These are phyloP conservation scores for Exsudoporus floridanus DNA, from an alignment of 1,284 basidiomycete species.

Conservation along the genomic window DNA sequence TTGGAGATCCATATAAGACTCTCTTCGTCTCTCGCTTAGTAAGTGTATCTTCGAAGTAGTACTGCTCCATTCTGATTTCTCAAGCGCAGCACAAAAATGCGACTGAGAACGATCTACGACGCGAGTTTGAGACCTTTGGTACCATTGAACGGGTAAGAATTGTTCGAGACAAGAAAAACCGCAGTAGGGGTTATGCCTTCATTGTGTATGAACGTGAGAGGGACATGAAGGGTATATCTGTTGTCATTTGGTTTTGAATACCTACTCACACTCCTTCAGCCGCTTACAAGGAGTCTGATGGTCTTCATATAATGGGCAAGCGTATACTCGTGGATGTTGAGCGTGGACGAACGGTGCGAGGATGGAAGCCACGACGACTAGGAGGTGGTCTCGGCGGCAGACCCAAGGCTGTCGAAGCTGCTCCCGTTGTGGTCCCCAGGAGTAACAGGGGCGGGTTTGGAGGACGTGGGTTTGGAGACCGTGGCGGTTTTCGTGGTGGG, in stretches of 20 bases:
- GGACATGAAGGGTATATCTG: slow-evolving; percentile 90
- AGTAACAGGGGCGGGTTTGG: slow-evolving; percentile 43
- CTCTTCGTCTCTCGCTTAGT: slow-evolving; percentile 94
- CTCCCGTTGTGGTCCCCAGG: slow-evolving; percentile 34
- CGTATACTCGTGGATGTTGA: slow-evolving; percentile 97
- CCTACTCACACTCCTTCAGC: slow-evolving; percentile 49
- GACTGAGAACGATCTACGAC: slow-evolving; percentile 86
- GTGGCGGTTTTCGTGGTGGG: slow-evolving; percentile 43
- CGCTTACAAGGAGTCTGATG: slow-evolving; percentile 99
- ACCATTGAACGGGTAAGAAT: slow-evolving; percentile 91
- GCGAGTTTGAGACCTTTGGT: slow-evolving; percentile 95
- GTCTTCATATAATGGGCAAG: slow-evolving; percentile 93
- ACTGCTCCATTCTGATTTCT: slow-evolving; percentile 24
- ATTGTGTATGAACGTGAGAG: slow-evolving; percentile 97
- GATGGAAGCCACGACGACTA: slow-evolving; percentile 95
- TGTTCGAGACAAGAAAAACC: slow-evolving; percentile 85
- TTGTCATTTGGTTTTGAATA: slow-evolving; percentile 14
- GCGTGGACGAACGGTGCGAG: slow-evolving; percentile 94
- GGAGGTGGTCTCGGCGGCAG: slow-evolving; percentile 95
- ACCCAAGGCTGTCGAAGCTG: slow-evolving; percentile 78
- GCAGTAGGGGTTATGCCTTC: slow-evolving; percentile 93
- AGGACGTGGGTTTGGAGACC: slow-evolving; percentile 47
- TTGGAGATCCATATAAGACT: slow-evolving; percentile 98
- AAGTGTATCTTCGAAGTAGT: slow-evolving; percentile 25
- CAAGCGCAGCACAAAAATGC: slow-evolving; percentile 74